Percentiles rank a stretch among this genome's conserved stretches.
These are phyloP conservation scores for Boletus sp. DNA, from an alignment of 768 basidiomycete genomes.

Conservation along the genomic window DNA sequence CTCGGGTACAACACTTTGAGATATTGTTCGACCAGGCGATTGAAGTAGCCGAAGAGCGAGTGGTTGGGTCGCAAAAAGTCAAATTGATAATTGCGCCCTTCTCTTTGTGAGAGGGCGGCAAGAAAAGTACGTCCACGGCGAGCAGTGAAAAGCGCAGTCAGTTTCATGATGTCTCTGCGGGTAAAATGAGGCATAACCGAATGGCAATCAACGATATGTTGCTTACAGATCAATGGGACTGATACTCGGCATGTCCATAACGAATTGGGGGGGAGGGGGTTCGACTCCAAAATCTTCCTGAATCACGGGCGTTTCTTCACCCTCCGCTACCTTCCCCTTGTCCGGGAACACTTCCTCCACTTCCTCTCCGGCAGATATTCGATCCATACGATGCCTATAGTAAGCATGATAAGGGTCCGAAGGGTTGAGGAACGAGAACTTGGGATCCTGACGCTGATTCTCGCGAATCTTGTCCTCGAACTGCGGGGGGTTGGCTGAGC, in stretches of 20 bases:
- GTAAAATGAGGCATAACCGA: constrained; percentile 1
- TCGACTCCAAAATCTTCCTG: constrained; percentile 64
- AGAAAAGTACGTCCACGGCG: constrained; percentile 86
- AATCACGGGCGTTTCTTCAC: constrained; percentile 29
- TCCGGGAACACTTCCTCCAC: constrained; percentile 54
- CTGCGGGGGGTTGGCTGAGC: constrained; percentile 87
- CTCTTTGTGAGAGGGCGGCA: constrained; percentile 75
- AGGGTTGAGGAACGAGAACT: constrained; percentile 98
- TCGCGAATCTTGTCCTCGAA: constrained; percentile 98
- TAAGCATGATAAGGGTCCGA: constrained; percentile 98
- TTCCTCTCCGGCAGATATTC: constrained; percentile 70
- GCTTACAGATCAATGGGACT: constrained; percentile 87
- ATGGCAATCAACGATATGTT: neutral
- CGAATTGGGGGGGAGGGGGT: constrained; percentile 80
- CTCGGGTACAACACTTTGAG: constrained; percentile 84
- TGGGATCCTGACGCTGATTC: constrained; percentile 92
- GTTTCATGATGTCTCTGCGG: constrained; percentile 86
- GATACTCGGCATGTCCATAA: constrained; percentile 82
- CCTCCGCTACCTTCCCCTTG: constrained; percentile 40
- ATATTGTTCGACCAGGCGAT: constrained; percentile 95
- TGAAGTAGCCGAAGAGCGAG: constrained; percentile 95
- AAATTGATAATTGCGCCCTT: constrained; percentile 96
- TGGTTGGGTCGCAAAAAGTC: constrained; percentile 96
- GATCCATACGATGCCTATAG: constrained; percentile 89
- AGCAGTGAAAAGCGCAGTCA: constrained; percentile 95